These are phyloP conservation scores for Spirogloea muscicola DNA, from an alignment of 139 green algal species.

Conservation along the genomic window DNA sequence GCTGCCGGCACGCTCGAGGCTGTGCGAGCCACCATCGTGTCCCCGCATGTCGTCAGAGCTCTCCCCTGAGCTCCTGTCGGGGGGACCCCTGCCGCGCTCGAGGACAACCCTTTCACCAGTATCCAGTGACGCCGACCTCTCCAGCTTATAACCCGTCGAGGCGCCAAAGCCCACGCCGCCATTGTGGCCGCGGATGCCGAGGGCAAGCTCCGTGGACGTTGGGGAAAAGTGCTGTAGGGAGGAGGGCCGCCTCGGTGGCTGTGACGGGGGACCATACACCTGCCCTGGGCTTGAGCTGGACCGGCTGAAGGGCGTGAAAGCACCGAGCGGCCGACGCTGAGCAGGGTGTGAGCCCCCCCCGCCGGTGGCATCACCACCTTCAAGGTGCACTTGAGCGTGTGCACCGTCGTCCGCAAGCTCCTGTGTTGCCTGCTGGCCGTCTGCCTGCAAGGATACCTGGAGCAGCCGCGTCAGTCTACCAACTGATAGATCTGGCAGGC, in stretches of 20 bases:
- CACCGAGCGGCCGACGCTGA: background rate
- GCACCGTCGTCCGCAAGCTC: too few species aligned
- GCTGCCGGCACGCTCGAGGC: background rate
- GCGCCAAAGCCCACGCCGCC: background rate
- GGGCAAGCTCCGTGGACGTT: background rate
- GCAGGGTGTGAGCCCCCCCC: too few species aligned
- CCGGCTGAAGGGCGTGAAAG: background rate
- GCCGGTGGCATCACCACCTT: too few species aligned
- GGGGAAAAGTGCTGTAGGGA: background rate
- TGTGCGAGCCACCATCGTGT: background rate
- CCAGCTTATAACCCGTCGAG: background rate
- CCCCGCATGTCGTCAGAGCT: background rate
- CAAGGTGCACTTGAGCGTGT: too few species aligned
- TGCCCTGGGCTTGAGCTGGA: background rate
- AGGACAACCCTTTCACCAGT: too few species aligned
- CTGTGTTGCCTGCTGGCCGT: too few species aligned
- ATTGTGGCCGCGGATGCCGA: background rate
- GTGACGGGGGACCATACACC: background rate
- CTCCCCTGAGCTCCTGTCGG: too few species aligned
- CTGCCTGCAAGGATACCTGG: too few species aligned
- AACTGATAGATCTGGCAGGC: too few species aligned
- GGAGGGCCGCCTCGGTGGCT: background rate
- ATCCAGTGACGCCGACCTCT: background rate
- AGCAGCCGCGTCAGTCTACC: too few species aligned
- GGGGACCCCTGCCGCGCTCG: too few species aligned